phyloP scores from a whole-genome alignment of 805 yeast species.

The Yarrowia sp. region DNA sequence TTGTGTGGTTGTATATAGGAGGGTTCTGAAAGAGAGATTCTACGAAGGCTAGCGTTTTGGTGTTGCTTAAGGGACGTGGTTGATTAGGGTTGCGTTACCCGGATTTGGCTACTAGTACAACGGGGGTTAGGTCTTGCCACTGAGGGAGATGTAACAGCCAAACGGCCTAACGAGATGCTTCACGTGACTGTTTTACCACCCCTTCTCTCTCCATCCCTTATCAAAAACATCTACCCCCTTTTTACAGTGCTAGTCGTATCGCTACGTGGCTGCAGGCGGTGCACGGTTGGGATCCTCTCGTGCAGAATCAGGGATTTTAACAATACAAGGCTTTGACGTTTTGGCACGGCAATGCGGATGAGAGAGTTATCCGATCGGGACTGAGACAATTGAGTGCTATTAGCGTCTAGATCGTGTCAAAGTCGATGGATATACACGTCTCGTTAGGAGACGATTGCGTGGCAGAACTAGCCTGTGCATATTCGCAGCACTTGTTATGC shows the following conservation, averaged over 20 bases:
- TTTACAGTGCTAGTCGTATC: background rate
- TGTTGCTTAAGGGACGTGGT: slow-evolving; percentile 25
- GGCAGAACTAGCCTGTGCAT: background rate
- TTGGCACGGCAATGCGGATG: background rate
- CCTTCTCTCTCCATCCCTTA: background rate
- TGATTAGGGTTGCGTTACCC: slow-evolving; percentile 27
- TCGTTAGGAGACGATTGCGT: background rate
- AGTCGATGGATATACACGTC: background rate
- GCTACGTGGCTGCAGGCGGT: slow-evolving; percentile 14
- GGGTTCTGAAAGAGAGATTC: background rate
- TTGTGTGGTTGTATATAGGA: background rate
- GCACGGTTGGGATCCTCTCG: background rate
- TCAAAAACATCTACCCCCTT: no score
- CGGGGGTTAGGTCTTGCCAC: background rate
- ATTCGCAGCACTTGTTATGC: background rate
- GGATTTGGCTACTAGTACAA: slow-evolving; percentile 7
- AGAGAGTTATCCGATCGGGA: background rate
- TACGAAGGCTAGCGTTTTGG: background rate
- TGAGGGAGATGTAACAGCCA: background rate
- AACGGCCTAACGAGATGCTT: background rate
- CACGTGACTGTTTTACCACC: background rate
- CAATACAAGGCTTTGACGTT: background rate
- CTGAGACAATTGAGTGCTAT: background rate
- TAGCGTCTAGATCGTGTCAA: background rate
- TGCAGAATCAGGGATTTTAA: slow-evolving; percentile 13